phyloP scores from a whole-genome alignment of 371 early-diverging fungal species.

The Mucor racemosus region DNA sequence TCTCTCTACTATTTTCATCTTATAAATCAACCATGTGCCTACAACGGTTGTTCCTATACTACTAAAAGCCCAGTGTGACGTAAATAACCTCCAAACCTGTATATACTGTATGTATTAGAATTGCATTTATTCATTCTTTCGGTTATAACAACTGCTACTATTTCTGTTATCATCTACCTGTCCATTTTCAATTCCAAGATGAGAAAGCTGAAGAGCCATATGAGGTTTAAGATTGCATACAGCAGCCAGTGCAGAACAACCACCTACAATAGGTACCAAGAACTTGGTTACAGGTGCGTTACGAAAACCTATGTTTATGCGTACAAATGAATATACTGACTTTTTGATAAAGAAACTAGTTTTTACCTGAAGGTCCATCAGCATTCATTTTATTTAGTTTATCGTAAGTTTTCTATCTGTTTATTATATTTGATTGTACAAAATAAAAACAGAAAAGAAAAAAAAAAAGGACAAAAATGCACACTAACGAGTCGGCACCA shows the following conservation, averaged over 20 bases:
- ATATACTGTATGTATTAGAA: background rate
- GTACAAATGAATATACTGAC: background rate
- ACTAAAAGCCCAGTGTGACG: conserved; percentile 59
- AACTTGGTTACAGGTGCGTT: conserved; percentile 74
- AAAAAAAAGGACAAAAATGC: background rate
- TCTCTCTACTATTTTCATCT: conserved; percentile 68
- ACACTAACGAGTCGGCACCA: background rate
- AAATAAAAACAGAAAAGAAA: background rate
- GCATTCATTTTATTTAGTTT: conserved; percentile 18
- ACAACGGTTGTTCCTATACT: conserved; percentile 63
- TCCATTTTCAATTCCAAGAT: conserved; percentile 31
- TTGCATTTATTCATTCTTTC: background rate
- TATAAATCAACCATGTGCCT: conserved; percentile 67
- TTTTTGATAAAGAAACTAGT: background rate
- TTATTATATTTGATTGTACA: background rate
- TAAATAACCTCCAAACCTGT: conserved; percentile 63
- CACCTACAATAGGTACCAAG: conserved; percentile 60
- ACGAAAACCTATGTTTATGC: conserved; percentile 51
- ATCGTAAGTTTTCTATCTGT: background rate
- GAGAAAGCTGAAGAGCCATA: conserved; percentile 50
- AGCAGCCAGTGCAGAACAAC: conserved; percentile 58
- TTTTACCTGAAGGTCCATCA: conserved; percentile 29
- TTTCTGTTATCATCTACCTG: conserved; percentile 45
- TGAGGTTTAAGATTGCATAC: conserved; percentile 51
- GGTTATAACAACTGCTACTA: too few species aligned